Base-by-base conservation (phyloP, 805 yeast species). In the Cyberlindnera lachancei region DNA sequence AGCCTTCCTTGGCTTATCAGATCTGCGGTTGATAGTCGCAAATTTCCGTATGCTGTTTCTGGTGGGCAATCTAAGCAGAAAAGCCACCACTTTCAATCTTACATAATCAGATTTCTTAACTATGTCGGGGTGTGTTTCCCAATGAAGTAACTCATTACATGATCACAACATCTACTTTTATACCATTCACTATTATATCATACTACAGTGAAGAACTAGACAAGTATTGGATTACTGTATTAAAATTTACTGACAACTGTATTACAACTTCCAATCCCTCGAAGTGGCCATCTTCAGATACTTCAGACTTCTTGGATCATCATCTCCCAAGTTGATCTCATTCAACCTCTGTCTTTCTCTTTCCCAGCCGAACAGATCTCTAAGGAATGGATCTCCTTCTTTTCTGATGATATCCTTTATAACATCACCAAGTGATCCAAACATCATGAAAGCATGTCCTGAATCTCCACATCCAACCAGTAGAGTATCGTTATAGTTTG, bases 381-480 rank as follows among this genome's bases (percentile, higher is more conserved):
- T 35, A 15, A 52, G 35, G 22, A 46, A 34, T 5, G 23, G 15
- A 24, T 41, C 42, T n/a, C 46, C 47, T 5, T 38, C 36, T 3
- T 33, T 18, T 10, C 39, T 25, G 15, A 50, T 29, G 23, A 53
- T 41, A 26, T 40, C 46, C 20, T 30, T 43, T 15, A 48, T 44
- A 21, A 42, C 41, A 9, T 40, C 41, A 15, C 67, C 66, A 13
- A 61, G 40, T 18, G 50, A 49, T 3, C 63, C 64, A 19, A 59
- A 42, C 45, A 60, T 53, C 50, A 56, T 59, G 34, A 58, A 62
- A 5, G 54, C 61, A 42, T 61, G 66, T 0, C 64, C 64, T 13
- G 62, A 55, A 35, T 61, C 66, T 25, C 67, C 67, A 19, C 59
- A 52, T 16, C 58, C 58, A 3, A 58, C 58, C 27, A 49, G 51